Evolutionary conservation across 305 asterid genomes (phyloP).

Genomic region (Vinca major): DNA sequence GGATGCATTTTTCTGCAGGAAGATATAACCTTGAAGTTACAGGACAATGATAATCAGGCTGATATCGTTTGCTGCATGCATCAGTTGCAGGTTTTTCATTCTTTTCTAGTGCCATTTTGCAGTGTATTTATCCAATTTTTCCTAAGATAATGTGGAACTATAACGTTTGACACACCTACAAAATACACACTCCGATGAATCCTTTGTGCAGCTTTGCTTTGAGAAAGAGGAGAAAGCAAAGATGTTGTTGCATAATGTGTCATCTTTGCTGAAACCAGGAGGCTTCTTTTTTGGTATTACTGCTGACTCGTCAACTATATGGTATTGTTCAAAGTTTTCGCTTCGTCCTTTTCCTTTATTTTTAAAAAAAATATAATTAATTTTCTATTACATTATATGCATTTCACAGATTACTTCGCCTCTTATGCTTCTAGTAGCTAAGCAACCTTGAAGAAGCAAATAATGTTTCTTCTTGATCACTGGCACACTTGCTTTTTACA

Average conservation of each 20-base stretch:
- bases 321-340: constrained; percentile 41
- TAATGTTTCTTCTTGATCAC: background rate
- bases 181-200: constrained; percentile 1
- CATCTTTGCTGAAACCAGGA: constrained; percentile 88
- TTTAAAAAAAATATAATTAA: background rate
- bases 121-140: background rate
- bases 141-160: background rate
- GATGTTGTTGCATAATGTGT: constrained; percentile 71
- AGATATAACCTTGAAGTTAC: constrained; percentile 48
- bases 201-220: constrained; percentile 56
- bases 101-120: background rate
- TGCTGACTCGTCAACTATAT: constrained; percentile 96
- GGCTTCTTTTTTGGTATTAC: constrained; percentile 93
- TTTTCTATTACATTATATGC: background rate
- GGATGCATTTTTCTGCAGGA: constrained; percentile 40
- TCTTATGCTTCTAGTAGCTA: background rate
- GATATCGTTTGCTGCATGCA: constrained; percentile 90
- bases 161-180: background rate
- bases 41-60: constrained; percentile 64
- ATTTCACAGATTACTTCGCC: background rate
- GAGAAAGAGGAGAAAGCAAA: constrained; percentile 82
- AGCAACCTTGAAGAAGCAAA: background rate
- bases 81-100: constrained; percentile 58
- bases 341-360: background rate
- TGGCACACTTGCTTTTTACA: background rate